phyloP scores from a whole-genome alignment of 2,329 filamentous ascomycete genomes.

The Zymoseptoria crescenta region DNA sequence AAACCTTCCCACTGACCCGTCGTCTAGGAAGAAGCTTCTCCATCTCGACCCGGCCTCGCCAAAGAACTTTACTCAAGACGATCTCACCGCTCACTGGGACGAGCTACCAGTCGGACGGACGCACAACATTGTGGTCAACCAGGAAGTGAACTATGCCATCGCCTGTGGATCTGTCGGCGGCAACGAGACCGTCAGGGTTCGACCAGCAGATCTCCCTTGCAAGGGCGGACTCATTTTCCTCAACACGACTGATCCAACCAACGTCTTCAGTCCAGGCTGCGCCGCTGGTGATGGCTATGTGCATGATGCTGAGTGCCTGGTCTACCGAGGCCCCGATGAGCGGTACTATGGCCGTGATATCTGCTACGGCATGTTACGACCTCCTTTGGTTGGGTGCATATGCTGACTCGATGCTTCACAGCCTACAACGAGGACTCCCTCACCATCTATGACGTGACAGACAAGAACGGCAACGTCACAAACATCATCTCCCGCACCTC shows the following conservation, averaged over 20 bases:
- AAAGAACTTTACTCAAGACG: constrained; percentile 35
- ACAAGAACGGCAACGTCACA: constrained; percentile 31
- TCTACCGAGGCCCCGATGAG: constrained; percentile 42
- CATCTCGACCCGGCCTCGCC: constrained; percentile 38
- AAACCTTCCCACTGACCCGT: neutral
- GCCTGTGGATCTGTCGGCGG: constrained; percentile 13
- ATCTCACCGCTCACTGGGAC: constrained; percentile 11
- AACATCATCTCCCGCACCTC: constrained; percentile 41
- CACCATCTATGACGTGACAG: constrained; percentile 40
- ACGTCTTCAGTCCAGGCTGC: constrained; percentile 44
- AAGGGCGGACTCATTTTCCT: constrained; percentile 47
- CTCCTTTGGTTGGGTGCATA: too few relatives aligned
- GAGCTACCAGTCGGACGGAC: constrained; percentile 19
- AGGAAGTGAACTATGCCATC: constrained; percentile 41
- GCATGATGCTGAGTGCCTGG: constrained; percentile 48
- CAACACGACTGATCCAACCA: constrained; percentile 44
- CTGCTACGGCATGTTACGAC: constrained; percentile 34
- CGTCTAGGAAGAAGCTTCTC: constrained; percentile 39
- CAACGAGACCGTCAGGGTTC: constrained; percentile 15
- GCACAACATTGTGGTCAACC: constrained; percentile 48
- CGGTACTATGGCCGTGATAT: constrained; percentile 41
- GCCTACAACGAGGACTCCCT: constrained; percentile 43
- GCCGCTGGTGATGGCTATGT: constrained; percentile 45
- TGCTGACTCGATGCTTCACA: neutral
- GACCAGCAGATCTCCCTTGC: constrained; percentile 29